Conservation (phyloP, 108 stramenopile genomes). For the Cyclotella kingstonii region DNA sequence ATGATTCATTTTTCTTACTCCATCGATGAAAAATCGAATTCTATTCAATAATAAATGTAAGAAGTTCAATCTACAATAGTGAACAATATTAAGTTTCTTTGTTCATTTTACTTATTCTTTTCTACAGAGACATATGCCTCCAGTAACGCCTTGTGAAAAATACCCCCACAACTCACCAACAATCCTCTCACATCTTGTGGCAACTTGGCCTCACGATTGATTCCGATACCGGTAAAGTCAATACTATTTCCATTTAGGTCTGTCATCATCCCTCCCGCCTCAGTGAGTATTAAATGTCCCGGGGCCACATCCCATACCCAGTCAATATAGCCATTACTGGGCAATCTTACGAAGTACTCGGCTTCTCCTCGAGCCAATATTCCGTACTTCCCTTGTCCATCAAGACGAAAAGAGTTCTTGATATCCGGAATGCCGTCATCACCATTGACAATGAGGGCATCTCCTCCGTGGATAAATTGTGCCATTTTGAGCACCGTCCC, state of each 20-base stretch:
- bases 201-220: constrained; percentile 45
- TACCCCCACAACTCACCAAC: constrained; percentile 47
- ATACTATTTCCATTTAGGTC: constrained; percentile 63
- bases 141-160: constrained; percentile 52
- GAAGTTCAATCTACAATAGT: too few species aligned
- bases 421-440: constrained; percentile 40
- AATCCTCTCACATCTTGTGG: constrained; percentile 44
- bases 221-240: constrained; percentile 63
- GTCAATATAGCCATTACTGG: constrained; percentile 67
- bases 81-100: too few species aligned
- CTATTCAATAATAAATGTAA: too few species aligned
- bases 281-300: constrained; percentile 63
- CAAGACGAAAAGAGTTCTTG: constrained; percentile 51
- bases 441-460: constrained; percentile 29
- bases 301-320: constrained; percentile 89
- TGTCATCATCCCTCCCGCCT: constrained; percentile 78
- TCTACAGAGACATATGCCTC: constrained; percentile 41
- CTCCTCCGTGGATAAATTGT: constrained; percentile 47
- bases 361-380: constrained; percentile 69
- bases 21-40: constrained; percentile 1
- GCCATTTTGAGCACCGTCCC: constrained; percentile 51
- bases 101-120: too few species aligned
- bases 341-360: constrained; percentile 63
- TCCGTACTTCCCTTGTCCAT: constrained; percentile 85
- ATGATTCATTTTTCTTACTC: constrained; percentile 61